A percentile compares a stretch with the other conserved stretches of the same genome.
Evolutionary conservation across 176 grass and related monocot genomes (phyloP).

Genomic region (Aegilops umbellulata): DNA sequence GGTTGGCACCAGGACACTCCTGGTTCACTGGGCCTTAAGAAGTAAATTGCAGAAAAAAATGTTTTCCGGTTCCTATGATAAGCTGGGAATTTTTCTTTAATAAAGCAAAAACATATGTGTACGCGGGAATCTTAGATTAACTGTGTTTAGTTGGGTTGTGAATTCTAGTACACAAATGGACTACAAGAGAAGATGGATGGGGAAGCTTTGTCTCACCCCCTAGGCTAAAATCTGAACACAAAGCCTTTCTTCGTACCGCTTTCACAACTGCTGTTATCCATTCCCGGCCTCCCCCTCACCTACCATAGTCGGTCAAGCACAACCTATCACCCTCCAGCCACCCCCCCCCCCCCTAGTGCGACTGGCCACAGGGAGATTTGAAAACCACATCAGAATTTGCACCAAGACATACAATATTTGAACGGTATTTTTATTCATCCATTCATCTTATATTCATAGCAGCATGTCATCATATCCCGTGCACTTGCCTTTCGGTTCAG

Average conservation of each 20-base stretch:
- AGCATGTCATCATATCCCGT: not conserved
- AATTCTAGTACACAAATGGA: not conserved
- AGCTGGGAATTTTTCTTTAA: not conserved
- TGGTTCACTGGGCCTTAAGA: not conserved
- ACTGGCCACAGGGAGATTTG: not conserved
- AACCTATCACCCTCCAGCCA: not conserved
- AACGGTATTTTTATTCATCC: not conserved
- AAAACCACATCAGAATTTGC: not conserved
- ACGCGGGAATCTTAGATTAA: not conserved
- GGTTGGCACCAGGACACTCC: not conserved
- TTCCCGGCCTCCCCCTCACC: not conserved
- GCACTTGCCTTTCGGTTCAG: not conserved
- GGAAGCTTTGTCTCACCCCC: not conserved
- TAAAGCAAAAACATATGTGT: not conserved
- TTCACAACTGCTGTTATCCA: not conserved
- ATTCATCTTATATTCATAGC: not conserved
- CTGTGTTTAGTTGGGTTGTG: not conserved
- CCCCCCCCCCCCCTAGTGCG: not conserved
- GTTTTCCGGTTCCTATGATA: not conserved
- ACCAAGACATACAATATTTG: not conserved
- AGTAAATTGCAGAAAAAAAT: not conserved
- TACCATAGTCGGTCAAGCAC: not conserved
- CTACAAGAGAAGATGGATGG: not conserved
- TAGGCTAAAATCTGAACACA: not conserved
- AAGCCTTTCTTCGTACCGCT: not conserved